A percentile compares a stretch with the other conserved stretches of the same genome.
Evolutionary conservation across 768 basidiomycete species (phyloP).

Genomic region (Calvatia gigantea): DNA sequence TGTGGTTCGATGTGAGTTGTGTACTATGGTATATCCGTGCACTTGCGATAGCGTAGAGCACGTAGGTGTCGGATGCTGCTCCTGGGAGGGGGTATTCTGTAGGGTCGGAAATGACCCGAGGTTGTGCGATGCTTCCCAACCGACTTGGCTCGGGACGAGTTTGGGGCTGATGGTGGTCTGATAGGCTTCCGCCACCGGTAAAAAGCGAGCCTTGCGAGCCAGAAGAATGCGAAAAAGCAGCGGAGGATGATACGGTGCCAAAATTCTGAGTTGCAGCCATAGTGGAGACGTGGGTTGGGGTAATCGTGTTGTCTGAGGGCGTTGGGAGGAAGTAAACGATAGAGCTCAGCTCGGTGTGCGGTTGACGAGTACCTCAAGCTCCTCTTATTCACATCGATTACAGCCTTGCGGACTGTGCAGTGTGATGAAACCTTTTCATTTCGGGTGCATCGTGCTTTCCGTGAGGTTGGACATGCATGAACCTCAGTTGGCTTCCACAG

Average conservation of each 20-base stretch:
- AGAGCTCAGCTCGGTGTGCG: background rate
- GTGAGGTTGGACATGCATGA: constrained; percentile 4
- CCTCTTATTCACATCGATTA: background rate
- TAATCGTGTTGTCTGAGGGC: background rate
- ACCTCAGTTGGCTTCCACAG: background rate
- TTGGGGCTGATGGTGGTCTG: background rate
- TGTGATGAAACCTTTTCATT: constrained; percentile 1
- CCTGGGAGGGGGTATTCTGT: constrained; percentile 6
- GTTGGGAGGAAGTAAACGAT: background rate
- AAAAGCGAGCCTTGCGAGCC: background rate
- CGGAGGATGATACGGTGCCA: background rate
- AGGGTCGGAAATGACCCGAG: background rate
- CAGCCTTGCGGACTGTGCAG: constrained; percentile 6
- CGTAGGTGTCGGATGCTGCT: background rate
- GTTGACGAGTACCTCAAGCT: background rate
- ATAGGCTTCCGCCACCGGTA: background rate
- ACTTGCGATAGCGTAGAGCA: constrained; percentile 12
- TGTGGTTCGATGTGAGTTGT: constrained; percentile 7
- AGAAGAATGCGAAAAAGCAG: background rate
- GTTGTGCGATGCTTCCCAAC: background rate
- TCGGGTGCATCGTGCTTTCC: constrained; percentile 1
- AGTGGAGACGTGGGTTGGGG: background rate
- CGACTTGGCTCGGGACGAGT: background rate
- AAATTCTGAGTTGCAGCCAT: background rate
- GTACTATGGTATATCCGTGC: constrained; percentile 21